These are phyloP conservation scores for Panaeolus papilionaceus DNA, from an alignment of 768 basidiomycete species.

Conservation along the genomic window DNA sequence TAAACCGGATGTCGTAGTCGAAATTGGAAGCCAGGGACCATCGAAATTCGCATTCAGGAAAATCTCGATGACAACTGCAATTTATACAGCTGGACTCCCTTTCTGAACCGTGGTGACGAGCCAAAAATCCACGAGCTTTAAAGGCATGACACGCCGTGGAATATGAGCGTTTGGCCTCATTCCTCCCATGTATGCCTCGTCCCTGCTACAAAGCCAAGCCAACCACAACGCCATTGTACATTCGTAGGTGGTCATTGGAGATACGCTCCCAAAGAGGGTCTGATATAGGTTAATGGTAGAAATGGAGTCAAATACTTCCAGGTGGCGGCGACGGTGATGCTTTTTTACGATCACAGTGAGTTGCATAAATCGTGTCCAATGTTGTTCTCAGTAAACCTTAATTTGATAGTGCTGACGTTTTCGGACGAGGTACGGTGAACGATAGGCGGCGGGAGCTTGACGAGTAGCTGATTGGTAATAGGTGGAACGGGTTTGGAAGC, in stretches of 20 bases:
- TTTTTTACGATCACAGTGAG: slow-evolving; percentile 8
- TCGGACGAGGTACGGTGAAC: neutral
- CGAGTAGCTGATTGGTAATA: neutral
- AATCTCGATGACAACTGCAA: slow-evolving; percentile 8
- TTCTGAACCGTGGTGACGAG: neutral
- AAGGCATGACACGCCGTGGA: neutral
- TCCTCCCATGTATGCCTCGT: slow-evolving; percentile 2
- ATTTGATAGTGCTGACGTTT: neutral
- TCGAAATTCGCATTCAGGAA: neutral
- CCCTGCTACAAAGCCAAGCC: slow-evolving; percentile 6
- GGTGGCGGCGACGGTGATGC: slow-evolving; percentile 7
- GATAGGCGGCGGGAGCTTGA: neutral
- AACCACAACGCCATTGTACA: neutral
- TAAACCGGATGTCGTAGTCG: neutral
- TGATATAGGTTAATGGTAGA: neutral
- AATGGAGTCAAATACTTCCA: slow-evolving; percentile 11
- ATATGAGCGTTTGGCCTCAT: neutral
- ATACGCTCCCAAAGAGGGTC: neutral
- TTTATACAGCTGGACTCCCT: neutral
- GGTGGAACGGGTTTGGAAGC: slow-evolving; percentile 4
- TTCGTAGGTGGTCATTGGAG: slow-evolving; percentile 1
- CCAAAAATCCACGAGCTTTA: neutral
- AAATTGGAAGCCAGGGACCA: neutral
- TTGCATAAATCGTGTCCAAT: neutral
- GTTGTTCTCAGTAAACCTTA: neutral